Evolutionary conservation across 2,329 filamentous ascomycete genomes (phyloP), one percentile per base, ranked within the genome.

Genomic region (Daldinia eschscholtzii): DNA sequence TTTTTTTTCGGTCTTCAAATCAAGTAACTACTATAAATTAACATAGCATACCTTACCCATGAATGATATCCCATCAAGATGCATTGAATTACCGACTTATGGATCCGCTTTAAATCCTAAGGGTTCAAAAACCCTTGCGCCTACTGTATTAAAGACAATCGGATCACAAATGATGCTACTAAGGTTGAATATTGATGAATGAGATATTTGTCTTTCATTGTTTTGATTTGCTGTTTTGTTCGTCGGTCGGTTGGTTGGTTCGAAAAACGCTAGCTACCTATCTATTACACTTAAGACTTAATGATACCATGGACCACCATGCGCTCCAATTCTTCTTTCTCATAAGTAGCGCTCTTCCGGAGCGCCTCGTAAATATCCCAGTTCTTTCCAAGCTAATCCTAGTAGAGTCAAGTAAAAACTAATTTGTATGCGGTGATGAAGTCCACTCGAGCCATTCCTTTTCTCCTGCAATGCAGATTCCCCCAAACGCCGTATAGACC

Each of bases 311-410:
- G 37, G n/a, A n/a, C n/a, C n/a, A n/a, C n/a, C n/a, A n/a, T n/a
- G 26, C 44, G 1, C 56, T 55, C 48, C 59, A 53, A 57, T 58
- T 53, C 63, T 48, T 57, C 15, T 56, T 57, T 52, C 59, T 71
- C 69, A 53, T 71, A 67, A 71, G 57, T 52, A 67, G 66, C 66
- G 55, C 63, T 58, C 57, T 68, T 66, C 65, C 59, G 48, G 53
- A 68, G 63, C 68, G 59, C 68, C 50, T 71, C 66, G 59, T 68
- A 33, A 64, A 64, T 35, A 39, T 61, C 63, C 57, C 1, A 61
- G 50, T 26, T 57, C 60, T 67, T 60, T 53, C 53, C 44, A 70
- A 55, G 64, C 61, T 52, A 59, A 26, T 44, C 41, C 13, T 30
- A 57, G 15, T 52, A 55, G 39, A 60, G 30, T 64, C n/a, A n/a